Base-by-base conservation (phyloP, 441 rosid species). In the Jatropha multifida region DNA sequence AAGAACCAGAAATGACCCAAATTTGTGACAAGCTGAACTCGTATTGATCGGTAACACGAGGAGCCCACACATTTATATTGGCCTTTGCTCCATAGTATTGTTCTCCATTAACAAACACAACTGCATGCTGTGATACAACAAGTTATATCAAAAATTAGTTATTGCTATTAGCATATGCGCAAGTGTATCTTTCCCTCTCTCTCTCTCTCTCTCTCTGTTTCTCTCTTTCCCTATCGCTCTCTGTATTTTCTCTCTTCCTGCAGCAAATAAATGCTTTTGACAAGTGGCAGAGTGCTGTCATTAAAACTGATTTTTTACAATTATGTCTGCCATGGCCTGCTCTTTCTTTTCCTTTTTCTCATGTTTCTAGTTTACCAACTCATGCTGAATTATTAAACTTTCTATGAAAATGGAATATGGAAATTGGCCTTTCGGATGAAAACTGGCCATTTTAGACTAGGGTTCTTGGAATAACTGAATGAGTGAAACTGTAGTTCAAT, bases 1-100 rank as follows among this genome's bases (percentile, higher is more conserved):
- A 96, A 2, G 99, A 94, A 79, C 98, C 99, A 13, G 99, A 94
- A 71, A 96, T 92, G 81, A 96, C 89, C 99, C 99, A 96, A 77
- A 96, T 81, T 72, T 96, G 99, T 7, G 99, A 96, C 75, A 96
- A 79, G 84, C 99, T 96, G 80, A 96, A 96, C 73, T 96, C 99
- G 69, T 91, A 85, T 77, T 81, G 90, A 83, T 88, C 86, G 8
- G 86, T 60, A 4, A 96, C 98, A 10, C 75, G 82, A 14, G 99
- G 99, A 7, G 95, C 80, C 99, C 99, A 96, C 42, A 96, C 98
- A 79, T 92, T 96, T 62, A 96, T 84, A 79, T 91, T 92, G 0
- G 97, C 98, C 79, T 94, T 96, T 60, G 98, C 99, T 81, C 99
- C 99, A 46, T 90, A 96, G 59, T 94, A 96, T 74, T 94, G 93